These are phyloP conservation scores for Bidens hawaiensis DNA, from an alignment of 140 eudicot species.

Conservation along the genomic window DNA sequence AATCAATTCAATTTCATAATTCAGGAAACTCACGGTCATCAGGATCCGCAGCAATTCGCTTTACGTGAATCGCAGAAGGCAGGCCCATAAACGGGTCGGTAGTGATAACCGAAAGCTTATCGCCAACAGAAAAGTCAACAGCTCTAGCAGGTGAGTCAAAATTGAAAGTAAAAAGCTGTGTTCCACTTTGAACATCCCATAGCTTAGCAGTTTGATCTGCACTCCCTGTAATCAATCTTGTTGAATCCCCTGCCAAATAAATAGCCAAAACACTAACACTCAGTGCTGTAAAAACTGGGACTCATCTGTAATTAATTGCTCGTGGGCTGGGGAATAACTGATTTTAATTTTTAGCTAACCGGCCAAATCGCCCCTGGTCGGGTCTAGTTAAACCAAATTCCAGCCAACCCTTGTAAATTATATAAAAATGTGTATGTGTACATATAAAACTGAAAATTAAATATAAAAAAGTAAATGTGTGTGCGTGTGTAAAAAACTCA, in stretches of 20 bases:
- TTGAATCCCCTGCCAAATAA: constrained; percentile 37
- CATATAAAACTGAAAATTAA: too few species aligned
- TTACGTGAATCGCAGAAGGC: constrained; percentile 73
- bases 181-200: constrained; percentile 70
- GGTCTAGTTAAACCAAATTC: too few species aligned
- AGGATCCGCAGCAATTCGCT: constrained; percentile 48
- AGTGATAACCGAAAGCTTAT: constrained; percentile 71
- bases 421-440: too few species aligned
- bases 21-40: constrained; percentile 52
- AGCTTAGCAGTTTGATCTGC: constrained; percentile 79
- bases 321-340: too few species aligned
- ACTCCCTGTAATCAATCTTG: constrained; percentile 65
- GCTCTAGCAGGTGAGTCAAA: constrained; percentile 85
- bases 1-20: neutral
- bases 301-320: too few species aligned
- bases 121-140: constrained; percentile 73
- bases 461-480: too few species aligned
- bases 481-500: too few species aligned
- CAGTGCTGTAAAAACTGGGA: too few species aligned
- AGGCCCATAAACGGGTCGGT: constrained; percentile 80
- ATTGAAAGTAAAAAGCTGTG: constrained; percentile 48
- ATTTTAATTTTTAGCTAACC: too few species aligned
- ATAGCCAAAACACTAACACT: neutral
- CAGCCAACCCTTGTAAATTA: too few species aligned
- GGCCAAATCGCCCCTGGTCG: too few species aligned